Conservation (phyloP, 495 filamentous ascomycete genomes). For the Podospora pseudocomata region DNA sequence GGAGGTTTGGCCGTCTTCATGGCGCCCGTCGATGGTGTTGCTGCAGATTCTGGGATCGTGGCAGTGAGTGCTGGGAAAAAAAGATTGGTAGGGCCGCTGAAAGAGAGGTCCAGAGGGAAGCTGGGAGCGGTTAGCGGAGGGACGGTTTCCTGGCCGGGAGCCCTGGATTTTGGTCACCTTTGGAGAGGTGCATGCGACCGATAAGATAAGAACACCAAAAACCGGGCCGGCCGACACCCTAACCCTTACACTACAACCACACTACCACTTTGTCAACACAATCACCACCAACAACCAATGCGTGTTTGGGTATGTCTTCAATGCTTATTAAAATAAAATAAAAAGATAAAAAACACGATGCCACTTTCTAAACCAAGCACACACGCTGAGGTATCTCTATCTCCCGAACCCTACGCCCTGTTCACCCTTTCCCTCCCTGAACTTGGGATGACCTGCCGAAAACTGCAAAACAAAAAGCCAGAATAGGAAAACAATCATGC, state of each 20-base stretch:
- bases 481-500: constrained; percentile 3
- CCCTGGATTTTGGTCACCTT: background rate
- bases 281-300: background rate
- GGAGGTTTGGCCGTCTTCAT: constrained; percentile 54
- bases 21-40: background rate
- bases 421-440: background rate
- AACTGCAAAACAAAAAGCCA: background rate
- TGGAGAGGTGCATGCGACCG: background rate
- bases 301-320: background rate
- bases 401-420: background rate
- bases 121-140: background rate
- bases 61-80: constrained; percentile 1
- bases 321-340: background rate
- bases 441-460: background rate
- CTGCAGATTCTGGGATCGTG: background rate
- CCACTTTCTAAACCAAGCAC: background rate
- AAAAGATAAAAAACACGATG: background rate
- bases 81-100: background rate
- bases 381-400: background rate
- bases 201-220: background rate
- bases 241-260: background rate
- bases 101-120: background rate
- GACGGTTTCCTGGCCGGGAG: background rate
- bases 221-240: background rate
- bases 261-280: no score